These are phyloP conservation scores for Elymus sibiricus DNA, from an alignment of 176 grass and related monocot genomes.

Conservation along the genomic window DNA sequence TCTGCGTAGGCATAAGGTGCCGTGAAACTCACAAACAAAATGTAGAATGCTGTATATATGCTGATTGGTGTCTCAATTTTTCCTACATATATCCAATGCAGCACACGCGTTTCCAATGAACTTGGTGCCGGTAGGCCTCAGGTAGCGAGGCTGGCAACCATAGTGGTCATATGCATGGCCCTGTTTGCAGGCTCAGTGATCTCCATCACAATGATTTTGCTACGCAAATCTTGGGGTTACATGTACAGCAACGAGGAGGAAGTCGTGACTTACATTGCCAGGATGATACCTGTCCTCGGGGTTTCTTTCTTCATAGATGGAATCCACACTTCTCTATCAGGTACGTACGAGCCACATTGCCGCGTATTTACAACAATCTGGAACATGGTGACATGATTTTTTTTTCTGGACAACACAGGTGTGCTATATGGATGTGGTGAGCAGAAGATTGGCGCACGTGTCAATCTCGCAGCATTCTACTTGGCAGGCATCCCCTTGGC, in stretches of 20 bases:
- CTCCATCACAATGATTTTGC: neutral
- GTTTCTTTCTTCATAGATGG: constrained; percentile 2
- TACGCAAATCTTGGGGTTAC: neutral
- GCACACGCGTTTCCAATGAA: neutral
- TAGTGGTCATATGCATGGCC: neutral
- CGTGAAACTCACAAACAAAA: neutral
- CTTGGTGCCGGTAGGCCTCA: neutral
- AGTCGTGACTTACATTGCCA: neutral
- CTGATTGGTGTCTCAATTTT: neutral
- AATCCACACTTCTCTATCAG: neutral
- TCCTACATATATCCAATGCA: neutral
- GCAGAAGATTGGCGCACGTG: constrained; percentile 16
- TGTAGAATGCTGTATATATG: neutral
- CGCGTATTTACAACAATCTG: too few species aligned
- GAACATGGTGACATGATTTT: too few species aligned
- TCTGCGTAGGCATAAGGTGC: constrained; percentile 9
- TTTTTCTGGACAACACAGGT: neutral
- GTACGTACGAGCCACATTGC: neutral
- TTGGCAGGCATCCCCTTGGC: constrained; percentile 28
- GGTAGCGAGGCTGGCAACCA: neutral
- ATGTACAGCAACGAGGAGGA: constrained; percentile 11
- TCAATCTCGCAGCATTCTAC: constrained; percentile 31
- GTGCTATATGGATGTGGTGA: constrained; percentile 23
- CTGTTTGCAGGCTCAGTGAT: neutral
- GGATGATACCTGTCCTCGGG: neutral